Percentiles rank a stretch among this genome's conserved stretches.
These are phyloP conservation scores for Alternaria triticina DNA, from an alignment of 2,329 filamentous ascomycete genomes.

Conservation along the genomic window DNA sequence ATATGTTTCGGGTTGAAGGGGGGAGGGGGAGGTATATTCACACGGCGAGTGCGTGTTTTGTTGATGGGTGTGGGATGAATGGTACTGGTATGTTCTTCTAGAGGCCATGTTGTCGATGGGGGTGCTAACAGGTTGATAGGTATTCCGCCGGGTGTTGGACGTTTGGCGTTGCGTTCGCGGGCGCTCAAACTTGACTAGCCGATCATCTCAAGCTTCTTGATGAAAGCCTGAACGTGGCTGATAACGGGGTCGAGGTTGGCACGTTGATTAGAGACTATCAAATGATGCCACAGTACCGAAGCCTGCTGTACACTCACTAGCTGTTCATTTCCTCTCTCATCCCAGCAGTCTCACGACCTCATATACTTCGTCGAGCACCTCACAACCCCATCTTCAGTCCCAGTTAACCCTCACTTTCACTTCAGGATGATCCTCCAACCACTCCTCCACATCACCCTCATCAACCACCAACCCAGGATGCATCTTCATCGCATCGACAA, in stretches of 20 bases:
- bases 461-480: constrained; percentile 11
- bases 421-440: constrained; percentile 10
- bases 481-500: background rate
- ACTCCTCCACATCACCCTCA: constrained; percentile 8
- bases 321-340: background rate
- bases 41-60: constrained; percentile 31
- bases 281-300: background rate
- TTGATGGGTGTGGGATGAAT: constrained; percentile 31
- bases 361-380: too few relatives aligned
- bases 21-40: constrained; percentile 32
- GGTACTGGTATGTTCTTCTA: too few relatives aligned
- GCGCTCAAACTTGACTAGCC: background rate
- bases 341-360: too few relatives aligned
- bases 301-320: background rate
- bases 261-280: background rate
- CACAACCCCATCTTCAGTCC: background rate
- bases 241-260: background rate
- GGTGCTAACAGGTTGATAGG: too few relatives aligned
- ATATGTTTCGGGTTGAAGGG: constrained; percentile 32
- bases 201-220: too few relatives aligned
- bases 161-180: background rate
- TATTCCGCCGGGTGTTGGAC: background rate
- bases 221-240: too few relatives aligned
- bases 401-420: constrained; percentile 2
- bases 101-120: too few relatives aligned